Evolutionary conservation across 305 asterid genomes (phyloP).

Genomic region (Fraxinus sp.): DNA sequence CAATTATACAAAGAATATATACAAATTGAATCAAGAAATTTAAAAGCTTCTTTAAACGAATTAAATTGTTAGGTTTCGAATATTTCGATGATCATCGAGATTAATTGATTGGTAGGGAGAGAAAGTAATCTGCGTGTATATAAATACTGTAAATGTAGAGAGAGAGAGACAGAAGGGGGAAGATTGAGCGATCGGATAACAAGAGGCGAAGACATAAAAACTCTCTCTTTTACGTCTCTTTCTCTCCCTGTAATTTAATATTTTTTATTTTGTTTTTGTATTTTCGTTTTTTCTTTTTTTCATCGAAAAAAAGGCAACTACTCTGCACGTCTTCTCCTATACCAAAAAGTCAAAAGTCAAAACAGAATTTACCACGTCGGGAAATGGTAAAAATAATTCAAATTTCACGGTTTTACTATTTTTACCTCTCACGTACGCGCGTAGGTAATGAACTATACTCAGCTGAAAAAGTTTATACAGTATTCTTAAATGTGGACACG

Average conservation of each 20-base stretch:
- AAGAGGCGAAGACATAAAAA: not conserved
- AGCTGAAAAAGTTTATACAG: not conserved
- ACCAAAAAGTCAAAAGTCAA: not conserved
- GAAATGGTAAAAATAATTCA: not conserved
- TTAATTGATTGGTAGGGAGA: not conserved
- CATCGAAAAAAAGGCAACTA: not conserved
- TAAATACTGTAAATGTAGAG: not conserved
- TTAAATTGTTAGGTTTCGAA: slow-evolving; percentile 36
- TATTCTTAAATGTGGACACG: not conserved
- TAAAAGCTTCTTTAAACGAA: slow-evolving; percentile 25
- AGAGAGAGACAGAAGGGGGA: not conserved
- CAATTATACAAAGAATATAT: slow-evolving; percentile 34
- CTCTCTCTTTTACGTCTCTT: not conserved
- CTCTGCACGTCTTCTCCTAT: not conserved
- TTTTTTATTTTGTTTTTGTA: not conserved
- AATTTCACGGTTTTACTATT: not conserved
- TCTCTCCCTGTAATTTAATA: not conserved
- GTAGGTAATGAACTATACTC: not conserved
- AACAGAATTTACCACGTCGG: not conserved
- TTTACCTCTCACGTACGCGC: not conserved
- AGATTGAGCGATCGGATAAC: slow-evolving; percentile 10
- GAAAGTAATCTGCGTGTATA: not conserved
- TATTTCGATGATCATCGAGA: slow-evolving; percentile 24
- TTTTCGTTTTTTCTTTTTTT: not conserved
- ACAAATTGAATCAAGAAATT: slow-evolving; percentile 41